Base-by-base conservation (phyloP, 139 green algal genomes). In the Chlorella ohadii region DNA sequence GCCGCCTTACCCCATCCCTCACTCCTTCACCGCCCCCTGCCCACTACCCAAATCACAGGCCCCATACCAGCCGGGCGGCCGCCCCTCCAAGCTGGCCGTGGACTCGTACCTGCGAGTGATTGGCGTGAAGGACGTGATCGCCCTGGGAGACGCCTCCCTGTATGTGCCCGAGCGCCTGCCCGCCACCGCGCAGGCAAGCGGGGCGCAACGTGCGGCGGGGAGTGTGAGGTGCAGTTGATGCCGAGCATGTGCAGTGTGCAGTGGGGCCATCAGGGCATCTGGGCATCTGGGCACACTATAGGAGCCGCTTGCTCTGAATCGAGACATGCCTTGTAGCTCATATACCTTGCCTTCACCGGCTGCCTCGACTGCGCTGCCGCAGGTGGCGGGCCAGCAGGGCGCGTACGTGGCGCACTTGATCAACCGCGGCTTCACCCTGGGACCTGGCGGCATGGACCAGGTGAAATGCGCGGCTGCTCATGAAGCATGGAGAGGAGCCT, bases 51-150 rank as follows among this genome's bases (percentile, higher is more conserved):
- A n/a, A 12, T 33, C 31, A 34, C 78, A 80, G 57, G 81, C 81
- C 16, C 19, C 72, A 28, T 73, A 67, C 78, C 39, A 72, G 38
- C 65, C 83, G 1, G 34, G 57, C 56, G 55, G 47, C 27, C 36
- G 51, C 39, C 33, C 59, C 22, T 57, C 27, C 68, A 95, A 95
- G 87, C 87, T 95, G 70, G 88, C 84, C 0, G 91, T 95, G 23
- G 92, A 95, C 76, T 81, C 86, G 0, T 95, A 92, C 84, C 78
- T 94, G 63, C 85, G 92, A 0, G 90, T 95, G 25, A 85, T 94
- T 28, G 92, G 92, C 23, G 85, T 79, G 4, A 22, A 55, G 1
- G 92, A 93, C 83, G 72, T 93, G 9, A 68, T 95, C 31, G 87
- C 88, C 0, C 72, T 95, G 44, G 92, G 92, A 4, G 92, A 95